These are phyloP conservation scores for Trichosporon ovoides DNA, from an alignment of 1,284 basidiomycete genomes.

Conservation along the genomic window DNA sequence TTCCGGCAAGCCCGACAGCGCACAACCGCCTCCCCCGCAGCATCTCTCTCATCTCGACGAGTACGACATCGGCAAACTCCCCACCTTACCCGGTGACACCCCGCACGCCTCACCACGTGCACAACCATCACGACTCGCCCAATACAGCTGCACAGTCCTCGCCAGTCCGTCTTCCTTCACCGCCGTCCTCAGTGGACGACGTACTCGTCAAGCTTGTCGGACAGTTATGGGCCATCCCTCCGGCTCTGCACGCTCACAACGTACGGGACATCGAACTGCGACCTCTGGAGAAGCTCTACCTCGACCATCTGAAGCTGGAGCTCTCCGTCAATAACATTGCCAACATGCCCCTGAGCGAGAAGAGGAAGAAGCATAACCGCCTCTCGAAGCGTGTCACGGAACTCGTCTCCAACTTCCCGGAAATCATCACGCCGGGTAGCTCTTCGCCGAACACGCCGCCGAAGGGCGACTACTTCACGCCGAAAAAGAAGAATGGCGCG, in stretches of 20 bases:
- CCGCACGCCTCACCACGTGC: background rate
- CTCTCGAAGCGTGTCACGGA: background rate
- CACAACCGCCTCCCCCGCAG: background rate
- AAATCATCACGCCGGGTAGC: background rate
- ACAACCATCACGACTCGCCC: background rate
- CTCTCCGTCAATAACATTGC: constrained; percentile 16
- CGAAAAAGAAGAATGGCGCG: constrained; percentile 2
- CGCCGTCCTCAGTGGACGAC: constrained; percentile 3
- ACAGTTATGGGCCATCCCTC: constrained; percentile 35
- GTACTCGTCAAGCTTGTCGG: constrained; percentile 34
- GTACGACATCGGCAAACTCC: background rate
- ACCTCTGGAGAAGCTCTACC: constrained; percentile 40
- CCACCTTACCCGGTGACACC: background rate
- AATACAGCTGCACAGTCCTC: background rate
- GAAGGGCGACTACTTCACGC: constrained; percentile 1
- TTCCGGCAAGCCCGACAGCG: background rate
- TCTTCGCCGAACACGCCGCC: background rate
- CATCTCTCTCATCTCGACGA: background rate
- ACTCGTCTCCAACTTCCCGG: background rate
- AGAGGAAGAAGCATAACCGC: constrained; percentile 2
- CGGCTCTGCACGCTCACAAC: constrained; percentile 32
- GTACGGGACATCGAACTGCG: constrained; percentile 27
- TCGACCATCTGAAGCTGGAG: constrained; percentile 38
- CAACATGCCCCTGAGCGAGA: background rate
- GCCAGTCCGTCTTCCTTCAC: background rate